phyloP scores from a whole-genome alignment of 768 basidiomycete genomes.

The Rhizopogon vulgaris region DNA sequence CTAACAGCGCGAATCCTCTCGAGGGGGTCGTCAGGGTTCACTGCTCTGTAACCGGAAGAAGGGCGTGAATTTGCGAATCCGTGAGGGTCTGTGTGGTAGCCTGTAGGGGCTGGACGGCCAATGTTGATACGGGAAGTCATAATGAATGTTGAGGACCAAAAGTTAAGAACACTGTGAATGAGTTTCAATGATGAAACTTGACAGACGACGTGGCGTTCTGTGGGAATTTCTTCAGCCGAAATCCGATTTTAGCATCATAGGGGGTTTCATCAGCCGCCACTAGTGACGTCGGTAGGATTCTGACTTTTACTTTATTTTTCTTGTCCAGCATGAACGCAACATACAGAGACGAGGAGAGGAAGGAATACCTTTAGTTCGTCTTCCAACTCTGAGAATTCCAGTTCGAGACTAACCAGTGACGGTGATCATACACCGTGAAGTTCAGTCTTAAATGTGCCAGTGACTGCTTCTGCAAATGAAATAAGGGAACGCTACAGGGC shows the following conservation, averaged over 20 bases:
- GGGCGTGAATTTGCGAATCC: conserved; percentile 70
- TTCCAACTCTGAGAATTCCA: background rate
- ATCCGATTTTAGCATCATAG: background rate
- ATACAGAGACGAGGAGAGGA: conserved; percentile 3
- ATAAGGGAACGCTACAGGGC: conserved; percentile 69
- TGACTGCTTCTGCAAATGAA: conserved; percentile 56
- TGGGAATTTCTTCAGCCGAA: background rate
- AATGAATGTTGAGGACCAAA: conserved; percentile 10
- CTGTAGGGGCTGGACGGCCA: conserved; percentile 58
- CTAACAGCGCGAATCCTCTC: conserved; percentile 68
- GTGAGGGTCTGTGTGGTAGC: conserved; percentile 65
- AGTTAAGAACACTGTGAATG: background rate
- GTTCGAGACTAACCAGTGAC: background rate
- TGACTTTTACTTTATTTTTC: too few species aligned
- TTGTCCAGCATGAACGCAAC: background rate
- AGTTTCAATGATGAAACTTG: background rate
- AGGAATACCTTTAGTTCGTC: conserved; percentile 26
- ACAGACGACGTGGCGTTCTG: background rate
- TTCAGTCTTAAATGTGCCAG: conserved; percentile 65
- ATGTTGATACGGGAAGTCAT: conserved; percentile 85
- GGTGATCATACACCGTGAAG: conserved; percentile 26
- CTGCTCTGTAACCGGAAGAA: conserved; percentile 68
- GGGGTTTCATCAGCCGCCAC: background rate
- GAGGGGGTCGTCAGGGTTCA: conserved; percentile 75
- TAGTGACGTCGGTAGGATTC: too few species aligned